A percentile compares a stretch with the other conserved stretches of the same genome.
phyloP scores from a whole-genome alignment of 2,329 filamentous ascomycete genomes.

The Lecanicillium sp. region DNA sequence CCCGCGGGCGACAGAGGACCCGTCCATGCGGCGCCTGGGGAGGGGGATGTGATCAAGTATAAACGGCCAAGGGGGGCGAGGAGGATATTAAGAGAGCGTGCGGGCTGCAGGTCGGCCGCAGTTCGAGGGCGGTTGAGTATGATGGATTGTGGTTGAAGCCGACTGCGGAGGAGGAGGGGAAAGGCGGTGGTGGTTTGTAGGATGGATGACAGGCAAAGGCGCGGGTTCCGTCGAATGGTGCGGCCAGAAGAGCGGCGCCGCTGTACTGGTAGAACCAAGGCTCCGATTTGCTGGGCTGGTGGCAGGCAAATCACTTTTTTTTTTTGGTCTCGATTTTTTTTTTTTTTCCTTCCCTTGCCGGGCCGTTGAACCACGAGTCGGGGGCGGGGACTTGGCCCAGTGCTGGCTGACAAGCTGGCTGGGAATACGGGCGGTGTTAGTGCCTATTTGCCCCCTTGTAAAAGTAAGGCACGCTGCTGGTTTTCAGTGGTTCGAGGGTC shows the following conservation, averaged over 20 bases:
- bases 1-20: slow-evolving; percentile 40
- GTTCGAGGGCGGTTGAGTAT: slow-evolving; percentile 14
- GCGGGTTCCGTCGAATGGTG: neutral
- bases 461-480: neutral
- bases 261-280: too few relatives aligned
- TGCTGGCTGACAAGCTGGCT: neutral
- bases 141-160: too few relatives aligned
- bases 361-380: slow-evolving; percentile 10
- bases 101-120: neutral
- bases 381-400: slow-evolving; percentile 4
- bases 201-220: slow-evolving; percentile 12
- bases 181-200: slow-evolving; percentile 18
- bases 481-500: neutral
- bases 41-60: too few relatives aligned
- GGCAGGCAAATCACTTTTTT: too few relatives aligned
- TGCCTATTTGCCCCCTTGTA: neutral
- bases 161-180: slow-evolving; percentile 25
- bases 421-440: neutral
- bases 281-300: too few relatives aligned
- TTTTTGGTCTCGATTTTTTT: too few relatives aligned
- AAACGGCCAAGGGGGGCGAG: slow-evolving; percentile 18
- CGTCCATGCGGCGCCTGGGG: slow-evolving; percentile 42
- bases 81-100: slow-evolving; percentile 16
- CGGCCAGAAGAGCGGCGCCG: slow-evolving; percentile 7
- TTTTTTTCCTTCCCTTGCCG: neutral